Evolutionary conservation across 208 protist genomes (phyloP), one percentile per base, ranked within the genome.

Genomic region (Porcisia hertigi): DNA sequence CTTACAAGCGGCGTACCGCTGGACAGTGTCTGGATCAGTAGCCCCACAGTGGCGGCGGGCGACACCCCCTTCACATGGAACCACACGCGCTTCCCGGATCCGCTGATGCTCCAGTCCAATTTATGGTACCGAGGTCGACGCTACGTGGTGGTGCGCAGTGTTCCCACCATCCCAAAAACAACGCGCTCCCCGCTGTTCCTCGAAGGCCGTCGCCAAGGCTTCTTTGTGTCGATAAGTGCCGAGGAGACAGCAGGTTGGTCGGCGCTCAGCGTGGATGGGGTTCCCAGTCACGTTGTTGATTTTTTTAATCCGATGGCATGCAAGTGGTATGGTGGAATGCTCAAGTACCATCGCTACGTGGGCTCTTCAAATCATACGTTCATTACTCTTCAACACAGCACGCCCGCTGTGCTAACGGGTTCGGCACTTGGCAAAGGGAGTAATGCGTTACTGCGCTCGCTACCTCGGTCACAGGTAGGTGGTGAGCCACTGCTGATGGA

Each of bases 321-420:
- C 36, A 63, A 88, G 45, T 99, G 92, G 91, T 99, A 97, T 88
- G 85, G 90, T 12, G 73, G 76, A 39, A 82, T 94, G 73, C 95
- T 98, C 45, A 83, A 88, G 36, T 96, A 95, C 60, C 89, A 96
- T 47, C 87, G 88, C 41, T 99, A 98, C 77, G 49, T 86, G 39
- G 96, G 95, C 30, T 98, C 96, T 9, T 98, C 98, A 1, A 79
- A 84, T 49, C 89, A 88, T 76, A 88, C 99, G 11, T 98, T 98
- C 81, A 91, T 94, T 45, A 98, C 92, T 91, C 99, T 99, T 75
- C 98, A 99, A 83, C 99, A 99, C 94, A 99, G 99, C 73, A 83
- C 90, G 62, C 98, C 98, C 3, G 90, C 86, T 4, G 96, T 99
- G 1, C 59, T 62, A 41, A 57, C 65, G 5, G 53, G 54, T 16